Evolutionary conservation across 306 rosid genomes (phyloP).

Genomic region (Cyamopsis tetragonoloba): DNA sequence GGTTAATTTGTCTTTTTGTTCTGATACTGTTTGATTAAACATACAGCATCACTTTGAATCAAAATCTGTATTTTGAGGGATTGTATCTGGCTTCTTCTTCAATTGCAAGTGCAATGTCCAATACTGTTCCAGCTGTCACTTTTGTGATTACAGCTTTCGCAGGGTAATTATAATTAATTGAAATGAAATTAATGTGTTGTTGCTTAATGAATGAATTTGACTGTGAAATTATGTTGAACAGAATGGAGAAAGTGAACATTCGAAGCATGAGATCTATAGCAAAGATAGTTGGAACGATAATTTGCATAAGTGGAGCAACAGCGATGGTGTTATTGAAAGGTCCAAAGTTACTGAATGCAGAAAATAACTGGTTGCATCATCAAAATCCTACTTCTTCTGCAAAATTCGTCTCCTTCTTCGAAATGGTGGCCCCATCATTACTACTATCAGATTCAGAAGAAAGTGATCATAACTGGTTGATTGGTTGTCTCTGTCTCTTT

Average conservation of each 20-base stretch:
- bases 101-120: constrained; percentile 47
- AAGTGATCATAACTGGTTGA: constrained; percentile 37
- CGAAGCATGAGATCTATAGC: constrained; percentile 46
- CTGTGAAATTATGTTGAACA: neutral
- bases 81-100: constrained; percentile 46
- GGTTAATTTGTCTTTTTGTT: neutral
- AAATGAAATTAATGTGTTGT: too few relatives aligned
- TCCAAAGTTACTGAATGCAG: constrained; percentile 42
- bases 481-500: constrained; percentile 45
- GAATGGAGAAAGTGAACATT: constrained; percentile 43
- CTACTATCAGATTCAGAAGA: too few relatives aligned
- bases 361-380: too few relatives aligned
- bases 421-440: too few relatives aligned
- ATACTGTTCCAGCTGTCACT: constrained; percentile 60
- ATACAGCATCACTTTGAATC: constrained; percentile 37
- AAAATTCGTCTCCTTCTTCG: too few relatives aligned
- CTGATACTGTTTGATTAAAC: neutral
- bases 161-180: too few relatives aligned
- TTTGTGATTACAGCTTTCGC: constrained; percentile 41
- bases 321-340: constrained; percentile 53
- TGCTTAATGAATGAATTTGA: too few relatives aligned
- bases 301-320: constrained; percentile 51
- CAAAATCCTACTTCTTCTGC: too few relatives aligned
- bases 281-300: constrained; percentile 46
- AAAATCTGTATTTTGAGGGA: constrained; percentile 45